Base-by-base conservation (phyloP, 2,329 filamentous ascomycete species). In the Dactylellina sp. region DNA sequence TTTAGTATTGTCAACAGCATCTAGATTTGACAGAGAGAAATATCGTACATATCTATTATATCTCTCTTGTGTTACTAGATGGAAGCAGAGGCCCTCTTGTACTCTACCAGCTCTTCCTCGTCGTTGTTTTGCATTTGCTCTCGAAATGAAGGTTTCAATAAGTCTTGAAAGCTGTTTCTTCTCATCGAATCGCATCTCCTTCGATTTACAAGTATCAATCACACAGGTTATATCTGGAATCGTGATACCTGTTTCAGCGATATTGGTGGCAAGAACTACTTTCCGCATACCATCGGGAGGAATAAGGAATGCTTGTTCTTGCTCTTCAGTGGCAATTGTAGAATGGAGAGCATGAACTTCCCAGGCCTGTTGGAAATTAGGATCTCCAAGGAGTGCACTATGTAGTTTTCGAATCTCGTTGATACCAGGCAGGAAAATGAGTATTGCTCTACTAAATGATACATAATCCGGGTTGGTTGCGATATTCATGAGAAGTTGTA, bases 201-300 rank as follows among this genome's bases (percentile, higher is more conserved):
- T 93, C 81, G 98, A 94, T 81, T 97, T 98, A 65, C 95, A 95
- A 0, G 93, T 93, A 81, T 99, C 95, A 70, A 99, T 91, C 49
- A 99, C 95, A 78, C 93, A 97, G 0, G 95, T 98, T 28, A 99
- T 92, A 80, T 99, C 95, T 0, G 95, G 95, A 76, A 99, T 99
- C 0, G 95, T 99, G 79, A 99, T 97, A 83, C 95, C 95, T 0
- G 95, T 99, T 81, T 99, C 95, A 2, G 95, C 95, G 80, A 99
- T 99, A 79, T 99, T 99, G 12, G 95, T 99, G 1, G 95, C 93
- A 62, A 99, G 86, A 1, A 99, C 94, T 76, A 99, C 95, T 82
- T 99, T 99, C 75, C 93, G 87, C 65, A 89, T 85, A 0, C 94
- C 94, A 1, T 85, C 85, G 0, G 93, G 92, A 4, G 95, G 95